phyloP scores from a whole-genome alignment of 257 asterid genomes.

The Echites panduratus region DNA sequence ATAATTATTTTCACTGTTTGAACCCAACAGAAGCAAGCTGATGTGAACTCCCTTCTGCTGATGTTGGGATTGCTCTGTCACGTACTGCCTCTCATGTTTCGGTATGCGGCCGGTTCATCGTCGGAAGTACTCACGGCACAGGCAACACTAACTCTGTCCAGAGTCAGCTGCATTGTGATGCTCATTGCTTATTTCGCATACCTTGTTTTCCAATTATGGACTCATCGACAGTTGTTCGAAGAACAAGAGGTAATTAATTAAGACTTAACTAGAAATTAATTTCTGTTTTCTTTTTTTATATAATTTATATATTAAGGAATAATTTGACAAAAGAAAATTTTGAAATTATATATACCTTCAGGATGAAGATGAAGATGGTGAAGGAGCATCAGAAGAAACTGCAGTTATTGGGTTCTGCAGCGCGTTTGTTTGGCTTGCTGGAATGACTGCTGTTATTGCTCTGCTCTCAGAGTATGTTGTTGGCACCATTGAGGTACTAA shows the following conservation, averaged over 20 bases:
- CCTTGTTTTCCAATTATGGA: constrained; percentile 74
- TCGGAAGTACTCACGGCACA: constrained; percentile 23
- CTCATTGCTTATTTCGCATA: constrained; percentile 66
- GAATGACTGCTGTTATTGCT: constrained; percentile 72
- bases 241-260: constrained; percentile 33
- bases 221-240: constrained; percentile 68
- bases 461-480: constrained; percentile 78
- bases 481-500: constrained; percentile 73
- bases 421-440: constrained; percentile 56
- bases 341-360: not conserved
- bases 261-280: too few species aligned
- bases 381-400: constrained; percentile 34
- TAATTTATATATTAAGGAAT: too few species aligned
- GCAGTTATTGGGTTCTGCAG: constrained; percentile 70
- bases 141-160: constrained; percentile 45
- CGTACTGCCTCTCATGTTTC: constrained; percentile 52
- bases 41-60: constrained; percentile 63
- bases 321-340: too few species aligned
- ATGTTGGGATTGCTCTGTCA: constrained; percentile 75
- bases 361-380: constrained; percentile 25
- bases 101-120: constrained; percentile 31
- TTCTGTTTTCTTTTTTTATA: too few species aligned
- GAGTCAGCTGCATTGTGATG: constrained; percentile 76
- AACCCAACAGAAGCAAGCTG: constrained; percentile 68
- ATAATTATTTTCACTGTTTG: not conserved